A percentile compares a stretch with the other conserved stretches of the same genome.
Conservation (phyloP, 306 rosid genomes). For the Echinosophora koreensis region DNA sequence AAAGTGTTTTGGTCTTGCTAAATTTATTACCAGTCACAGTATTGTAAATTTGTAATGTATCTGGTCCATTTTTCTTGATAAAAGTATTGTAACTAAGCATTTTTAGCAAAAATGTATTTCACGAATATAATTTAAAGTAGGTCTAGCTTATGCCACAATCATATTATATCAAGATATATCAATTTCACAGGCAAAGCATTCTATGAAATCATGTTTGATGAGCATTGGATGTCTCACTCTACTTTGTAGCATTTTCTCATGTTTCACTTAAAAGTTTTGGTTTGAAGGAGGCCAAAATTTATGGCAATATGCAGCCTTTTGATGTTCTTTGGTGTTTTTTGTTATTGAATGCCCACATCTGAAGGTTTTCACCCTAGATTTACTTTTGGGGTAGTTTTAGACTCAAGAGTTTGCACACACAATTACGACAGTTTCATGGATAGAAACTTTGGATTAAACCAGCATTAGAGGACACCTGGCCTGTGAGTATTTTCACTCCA, state of each 20-base stretch:
- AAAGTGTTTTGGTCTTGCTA: background rate
- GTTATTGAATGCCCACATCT: background rate
- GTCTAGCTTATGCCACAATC: conserved; percentile 3
- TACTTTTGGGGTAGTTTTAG: background rate
- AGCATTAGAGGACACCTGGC: background rate
- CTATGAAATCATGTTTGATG: background rate
- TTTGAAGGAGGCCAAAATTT: conserved; percentile 5
- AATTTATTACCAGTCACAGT: background rate
- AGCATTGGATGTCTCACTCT: conserved; percentile 7
- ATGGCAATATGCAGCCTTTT: background rate
- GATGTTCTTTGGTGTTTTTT: background rate
- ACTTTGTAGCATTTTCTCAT: background rate
- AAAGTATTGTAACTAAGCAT: background rate
- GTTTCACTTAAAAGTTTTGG: background rate
- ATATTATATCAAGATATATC: background rate
- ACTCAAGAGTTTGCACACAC: too few species aligned
- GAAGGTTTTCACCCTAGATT: background rate
- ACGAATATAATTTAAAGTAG: background rate
- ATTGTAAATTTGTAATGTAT: background rate
- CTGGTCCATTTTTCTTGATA: conserved; percentile 2
- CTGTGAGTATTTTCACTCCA: background rate
- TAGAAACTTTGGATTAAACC: too few species aligned
- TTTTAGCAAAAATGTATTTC: background rate
- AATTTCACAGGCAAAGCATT: background rate
- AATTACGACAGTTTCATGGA: too few species aligned